These are phyloP conservation scores for Mangifera indica DNA, from an alignment of 345 rosid species.

Conservation along the genomic window DNA sequence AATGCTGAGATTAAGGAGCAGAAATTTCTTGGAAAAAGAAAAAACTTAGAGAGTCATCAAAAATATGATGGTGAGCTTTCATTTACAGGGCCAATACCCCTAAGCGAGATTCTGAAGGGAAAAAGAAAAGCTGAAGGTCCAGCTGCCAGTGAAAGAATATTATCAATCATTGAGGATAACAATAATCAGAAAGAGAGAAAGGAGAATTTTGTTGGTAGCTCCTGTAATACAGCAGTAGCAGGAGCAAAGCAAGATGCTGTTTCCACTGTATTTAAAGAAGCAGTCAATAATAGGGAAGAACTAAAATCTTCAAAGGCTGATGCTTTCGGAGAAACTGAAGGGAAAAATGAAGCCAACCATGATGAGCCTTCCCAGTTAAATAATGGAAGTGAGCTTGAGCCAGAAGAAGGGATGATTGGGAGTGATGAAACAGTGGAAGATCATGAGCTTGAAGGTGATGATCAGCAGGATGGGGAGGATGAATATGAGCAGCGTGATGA, in stretches of 20 bases:
- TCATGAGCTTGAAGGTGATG: conserved; percentile 50
- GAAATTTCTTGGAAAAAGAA: conserved; percentile 48
- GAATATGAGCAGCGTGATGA: conserved; percentile 61
- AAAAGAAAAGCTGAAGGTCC: conserved; percentile 57
- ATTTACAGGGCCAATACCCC: conserved; percentile 83
- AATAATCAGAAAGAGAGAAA: conserved; percentile 22
- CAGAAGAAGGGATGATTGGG: conserved; percentile 37
- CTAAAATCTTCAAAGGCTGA: conserved; percentile 23
- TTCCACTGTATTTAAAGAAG: conserved; percentile 29
- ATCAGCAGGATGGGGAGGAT: conserved; percentile 45
- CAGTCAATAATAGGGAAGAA: conserved; percentile 29
- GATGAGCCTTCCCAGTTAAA: conserved; percentile 29
- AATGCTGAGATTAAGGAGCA: conserved; percentile 38
- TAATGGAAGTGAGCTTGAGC: conserved; percentile 31
- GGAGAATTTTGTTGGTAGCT: conserved; percentile 10
- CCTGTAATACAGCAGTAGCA: neutral
- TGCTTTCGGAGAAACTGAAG: conserved; percentile 24
- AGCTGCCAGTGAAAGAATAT: conserved; percentile 28
- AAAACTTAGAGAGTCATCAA: conserved; percentile 42
- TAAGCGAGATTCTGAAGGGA: conserved; percentile 81
- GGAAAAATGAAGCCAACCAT: conserved; percentile 31
- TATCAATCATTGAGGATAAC: conserved; percentile 18
- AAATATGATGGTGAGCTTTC: conserved; percentile 47
- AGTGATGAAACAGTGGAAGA: conserved; percentile 45
- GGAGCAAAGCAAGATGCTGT: neutral